Evolutionary conservation across 331 rosid genomes (phyloP).

Genomic region (Cydonia oblonga): DNA sequence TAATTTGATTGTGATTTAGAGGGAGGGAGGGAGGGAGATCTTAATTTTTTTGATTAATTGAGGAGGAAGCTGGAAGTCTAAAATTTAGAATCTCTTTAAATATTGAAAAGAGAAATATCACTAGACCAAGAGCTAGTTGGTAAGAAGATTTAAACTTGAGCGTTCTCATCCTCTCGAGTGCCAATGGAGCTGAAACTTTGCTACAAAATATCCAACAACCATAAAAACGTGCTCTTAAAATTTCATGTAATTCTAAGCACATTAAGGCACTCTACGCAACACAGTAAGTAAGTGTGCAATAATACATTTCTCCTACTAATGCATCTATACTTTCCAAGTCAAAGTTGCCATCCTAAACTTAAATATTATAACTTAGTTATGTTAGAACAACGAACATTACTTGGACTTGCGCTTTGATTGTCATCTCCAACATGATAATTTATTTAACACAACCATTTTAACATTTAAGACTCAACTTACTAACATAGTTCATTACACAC

Average conservation of each 20-base stretch:
- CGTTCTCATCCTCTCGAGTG: neutral
- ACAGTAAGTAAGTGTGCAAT: no score
- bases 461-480: neutral
- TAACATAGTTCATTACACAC: neutral
- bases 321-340: neutral
- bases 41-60: no score
- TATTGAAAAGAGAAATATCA: no score
- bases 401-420: neutral
- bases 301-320: neutral
- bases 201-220: neutral
- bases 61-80: neutral
- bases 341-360: neutral
- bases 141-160: neutral
- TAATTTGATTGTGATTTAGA: neutral
- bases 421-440: neutral
- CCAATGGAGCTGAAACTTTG: neutral
- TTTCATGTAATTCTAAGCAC: neutral
- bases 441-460: no score
- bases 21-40: neutral
- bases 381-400: neutral
- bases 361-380: neutral
- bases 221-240: neutral
- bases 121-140: no score
- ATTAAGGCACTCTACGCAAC: neutral
- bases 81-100: no score